Conservation (phyloP, 768 basidiomycete species). For the Tulasnella sp. region DNA sequence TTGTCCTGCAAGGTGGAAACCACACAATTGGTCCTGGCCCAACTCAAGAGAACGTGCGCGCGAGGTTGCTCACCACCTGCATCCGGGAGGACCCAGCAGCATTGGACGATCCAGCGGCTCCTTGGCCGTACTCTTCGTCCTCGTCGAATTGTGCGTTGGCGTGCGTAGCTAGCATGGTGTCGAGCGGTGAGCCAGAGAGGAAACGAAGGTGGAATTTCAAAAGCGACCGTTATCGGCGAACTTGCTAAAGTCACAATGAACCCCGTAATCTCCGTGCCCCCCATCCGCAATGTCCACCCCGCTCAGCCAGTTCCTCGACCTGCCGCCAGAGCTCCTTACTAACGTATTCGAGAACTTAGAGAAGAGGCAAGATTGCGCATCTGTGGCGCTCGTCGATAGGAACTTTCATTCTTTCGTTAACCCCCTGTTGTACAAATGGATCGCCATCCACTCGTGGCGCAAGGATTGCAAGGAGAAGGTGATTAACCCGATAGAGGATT, state of each 20-base stretch:
- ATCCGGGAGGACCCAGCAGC: background rate
- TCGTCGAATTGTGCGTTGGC: constrained; percentile 36
- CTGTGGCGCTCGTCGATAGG: constrained; percentile 45
- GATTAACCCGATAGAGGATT: background rate
- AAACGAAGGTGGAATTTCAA: background rate
- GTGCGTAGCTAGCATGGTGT: background rate
- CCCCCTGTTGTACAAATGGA: constrained; percentile 42
- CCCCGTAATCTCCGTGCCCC: background rate
- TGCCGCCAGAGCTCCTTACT: constrained; percentile 56
- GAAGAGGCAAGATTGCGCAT: constrained; percentile 41
- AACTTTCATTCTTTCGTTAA: constrained; percentile 41
- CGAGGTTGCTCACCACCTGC: background rate
- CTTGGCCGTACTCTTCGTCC: constrained; percentile 23
- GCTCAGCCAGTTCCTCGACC: constrained; percentile 15
- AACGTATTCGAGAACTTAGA: constrained; percentile 39
- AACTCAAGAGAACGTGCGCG: background rate
- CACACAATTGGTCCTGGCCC: background rate
- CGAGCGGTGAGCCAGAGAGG: background rate
- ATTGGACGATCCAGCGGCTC: background rate
- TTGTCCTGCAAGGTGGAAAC: background rate
- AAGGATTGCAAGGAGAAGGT: constrained; percentile 48
- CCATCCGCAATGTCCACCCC: background rate
- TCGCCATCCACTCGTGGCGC: constrained; percentile 61
- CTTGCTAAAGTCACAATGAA: background rate
- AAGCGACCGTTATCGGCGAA: background rate